A percentile compares a stretch with the other conserved stretches of the same genome.
These are phyloP conservation scores for Metschnikowia picachoensis DNA, from an alignment of 805 yeast genomes.

Conservation along the genomic window DNA sequence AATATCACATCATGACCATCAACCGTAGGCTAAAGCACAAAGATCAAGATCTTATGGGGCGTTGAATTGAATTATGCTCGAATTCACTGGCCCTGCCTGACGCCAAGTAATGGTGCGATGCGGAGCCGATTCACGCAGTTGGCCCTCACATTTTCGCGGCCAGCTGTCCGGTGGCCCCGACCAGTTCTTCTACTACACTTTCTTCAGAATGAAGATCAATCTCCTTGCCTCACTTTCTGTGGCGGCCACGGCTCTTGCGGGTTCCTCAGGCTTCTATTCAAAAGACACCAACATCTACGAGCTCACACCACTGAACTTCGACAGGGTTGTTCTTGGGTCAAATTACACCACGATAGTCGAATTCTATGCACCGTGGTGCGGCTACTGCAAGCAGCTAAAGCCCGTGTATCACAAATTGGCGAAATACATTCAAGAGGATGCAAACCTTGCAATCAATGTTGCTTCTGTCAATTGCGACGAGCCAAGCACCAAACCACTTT, in stretches of 20 bases:
- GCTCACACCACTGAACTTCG: conserved; percentile 54
- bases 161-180: not conserved
- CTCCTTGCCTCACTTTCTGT: not conserved
- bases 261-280: conserved; percentile 32
- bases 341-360: conserved; percentile 81
- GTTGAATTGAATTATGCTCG: too few species aligned
- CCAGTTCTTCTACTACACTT: not conserved
- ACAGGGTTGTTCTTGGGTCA: conserved; percentile 59
- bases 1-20: too few species aligned
- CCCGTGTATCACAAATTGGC: conserved; percentile 66
- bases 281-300: conserved; percentile 48
- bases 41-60: too few species aligned
- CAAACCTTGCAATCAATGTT: conserved; percentile 50
- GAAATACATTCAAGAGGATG: conserved; percentile 47
- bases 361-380: conserved; percentile 98
- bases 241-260: conserved; percentile 6
- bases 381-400: conserved; percentile 76
- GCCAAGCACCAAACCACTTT: conserved; percentile 60
- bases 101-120: too few species aligned
- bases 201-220: conserved; percentile 1
- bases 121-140: not conserved
- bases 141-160: not conserved
- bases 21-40: too few species aligned
- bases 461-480: conserved; percentile 88
- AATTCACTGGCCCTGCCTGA: too few species aligned